phyloP scores from a whole-genome alignment of 805 yeast species.

The Lipomyces starkeyi region DNA sequence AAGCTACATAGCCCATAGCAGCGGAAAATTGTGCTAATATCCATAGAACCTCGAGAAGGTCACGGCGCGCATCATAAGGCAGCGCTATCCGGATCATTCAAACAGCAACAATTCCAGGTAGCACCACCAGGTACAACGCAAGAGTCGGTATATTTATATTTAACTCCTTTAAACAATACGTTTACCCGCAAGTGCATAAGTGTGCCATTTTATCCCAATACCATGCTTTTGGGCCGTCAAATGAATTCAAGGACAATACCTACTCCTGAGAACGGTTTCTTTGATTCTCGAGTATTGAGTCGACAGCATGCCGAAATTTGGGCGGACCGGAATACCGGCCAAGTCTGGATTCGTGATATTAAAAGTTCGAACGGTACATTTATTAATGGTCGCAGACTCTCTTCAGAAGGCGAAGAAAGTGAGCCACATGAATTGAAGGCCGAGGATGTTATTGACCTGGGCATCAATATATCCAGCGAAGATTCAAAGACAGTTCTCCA shows the following conservation, averaged over 20 bases:
- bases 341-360: slow-evolving; percentile 79
- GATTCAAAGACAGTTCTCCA: slow-evolving; percentile 65
- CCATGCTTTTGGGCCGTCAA: slow-evolving; percentile 88
- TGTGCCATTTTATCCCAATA: slow-evolving; percentile 82
- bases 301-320: slow-evolving; percentile 93
- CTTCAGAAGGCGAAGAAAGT: slow-evolving; percentile 59
- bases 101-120: slow-evolving; percentile 7
- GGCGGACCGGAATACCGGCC: slow-evolving; percentile 67
- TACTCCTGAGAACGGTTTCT: slow-evolving; percentile 80
- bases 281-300: slow-evolving; percentile 90
- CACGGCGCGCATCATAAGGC: slow-evolving; percentile 22
- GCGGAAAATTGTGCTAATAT: background rate
- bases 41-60: slow-evolving; percentile 31
- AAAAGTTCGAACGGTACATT: slow-evolving; percentile 95
- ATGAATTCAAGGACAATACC: slow-evolving; percentile 60
- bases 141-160: slow-evolving; percentile 37
- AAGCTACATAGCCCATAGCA: background rate
- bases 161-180: slow-evolving; percentile 79
- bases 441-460: slow-evolving; percentile 91
- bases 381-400: slow-evolving; percentile 75
- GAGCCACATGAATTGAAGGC: slow-evolving; percentile 64
- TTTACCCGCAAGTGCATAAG: slow-evolving; percentile 78
- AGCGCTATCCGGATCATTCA: slow-evolving; percentile 7
- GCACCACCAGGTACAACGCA: slow-evolving; percentile 4
- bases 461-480: slow-evolving; percentile 73